A percentile compares a stretch with the other conserved stretches of the same genome.
Evolutionary conservation across 805 yeast genomes (phyloP).

Genomic region (Saccharomycodes ludwigii): DNA sequence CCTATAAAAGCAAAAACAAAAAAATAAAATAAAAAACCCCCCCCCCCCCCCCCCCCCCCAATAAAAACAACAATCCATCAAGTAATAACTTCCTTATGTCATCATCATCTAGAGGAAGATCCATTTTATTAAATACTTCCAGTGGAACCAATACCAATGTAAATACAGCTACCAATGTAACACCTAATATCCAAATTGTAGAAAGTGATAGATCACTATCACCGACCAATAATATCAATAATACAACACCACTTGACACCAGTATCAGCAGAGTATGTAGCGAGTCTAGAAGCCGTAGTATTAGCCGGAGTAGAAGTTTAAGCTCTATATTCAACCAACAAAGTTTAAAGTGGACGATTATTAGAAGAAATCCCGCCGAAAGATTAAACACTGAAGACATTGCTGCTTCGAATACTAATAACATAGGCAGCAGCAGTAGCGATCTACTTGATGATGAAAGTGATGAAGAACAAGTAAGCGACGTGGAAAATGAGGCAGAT

Average conservation of each 20-base stretch:
- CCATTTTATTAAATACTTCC: not conserved
- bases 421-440: too few species aligned
- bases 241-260: constrained; percentile 4
- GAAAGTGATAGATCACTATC: constrained; percentile 7
- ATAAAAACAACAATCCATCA: not conserved
- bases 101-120: too few species aligned
- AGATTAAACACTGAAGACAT: constrained; percentile 28
- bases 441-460: constrained; percentile 12
- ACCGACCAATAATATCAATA: constrained; percentile 1
- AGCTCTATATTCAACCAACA: constrained; percentile 21
- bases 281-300: constrained; percentile 12
- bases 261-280: constrained; percentile 8
- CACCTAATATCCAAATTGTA: constrained; percentile 7
- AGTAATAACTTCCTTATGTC: constrained; percentile 1
- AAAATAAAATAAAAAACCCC: too few species aligned
- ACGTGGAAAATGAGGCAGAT: constrained; percentile 22
- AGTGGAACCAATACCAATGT: not conserved
- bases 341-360: constrained; percentile 49
- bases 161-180: constrained; percentile 10
- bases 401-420: too few species aligned
- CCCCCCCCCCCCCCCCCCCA: constrained; percentile 1
- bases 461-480: constrained; percentile 29
- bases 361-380: constrained; percentile 65
- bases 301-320: constrained; percentile 17
- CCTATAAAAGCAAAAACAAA: not conserved